phyloP scores from a whole-genome alignment of 2,329 filamentous ascomycete species.

The Basipetospora sp. region DNA sequence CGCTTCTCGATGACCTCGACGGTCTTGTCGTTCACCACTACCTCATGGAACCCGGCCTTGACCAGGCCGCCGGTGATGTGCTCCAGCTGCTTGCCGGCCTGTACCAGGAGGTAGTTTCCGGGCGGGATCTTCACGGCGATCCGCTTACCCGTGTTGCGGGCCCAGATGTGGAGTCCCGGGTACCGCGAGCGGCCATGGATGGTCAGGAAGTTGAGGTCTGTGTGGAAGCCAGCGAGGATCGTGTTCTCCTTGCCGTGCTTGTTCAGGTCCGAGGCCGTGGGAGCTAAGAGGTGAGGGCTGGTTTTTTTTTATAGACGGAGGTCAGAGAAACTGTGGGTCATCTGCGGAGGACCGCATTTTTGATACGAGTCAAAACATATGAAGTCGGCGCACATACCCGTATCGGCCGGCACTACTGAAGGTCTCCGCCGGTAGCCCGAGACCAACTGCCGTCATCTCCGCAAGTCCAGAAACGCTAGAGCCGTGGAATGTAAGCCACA shows the following conservation, averaged over 20 bases:
- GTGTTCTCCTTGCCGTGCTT: constrained; percentile 40
- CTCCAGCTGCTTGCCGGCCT: constrained; percentile 49
- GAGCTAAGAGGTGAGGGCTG: constrained; percentile 46
- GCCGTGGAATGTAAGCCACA: too few species aligned
- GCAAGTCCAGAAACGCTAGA: constrained; percentile 42
- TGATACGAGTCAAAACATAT: not conserved
- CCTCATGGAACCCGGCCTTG: constrained; percentile 49
- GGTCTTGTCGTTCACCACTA: constrained; percentile 41
- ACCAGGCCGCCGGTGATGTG: constrained; percentile 45
- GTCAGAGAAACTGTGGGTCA: not conserved
- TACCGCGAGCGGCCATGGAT: constrained; percentile 50
- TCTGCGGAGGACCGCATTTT: too few species aligned
- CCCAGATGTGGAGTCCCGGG: constrained; percentile 48
- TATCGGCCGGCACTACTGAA: constrained; percentile 42
- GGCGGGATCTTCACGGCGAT: constrained; percentile 44
- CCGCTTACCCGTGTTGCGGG: constrained; percentile 44
- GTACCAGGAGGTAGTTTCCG: constrained; percentile 44
- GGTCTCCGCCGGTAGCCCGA: constrained; percentile 35
- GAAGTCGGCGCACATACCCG: constrained; percentile 24
- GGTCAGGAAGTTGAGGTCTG: constrained; percentile 50
- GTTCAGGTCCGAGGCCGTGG: constrained; percentile 42
- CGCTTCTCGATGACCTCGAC: constrained; percentile 31
- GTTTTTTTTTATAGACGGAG: not conserved
- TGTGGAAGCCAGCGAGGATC: constrained; percentile 49
- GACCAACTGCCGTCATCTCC: constrained; percentile 42